Conservation (phyloP, 2,329 filamentous ascomycete species). For the Scedosporium apiospermum region DNA sequence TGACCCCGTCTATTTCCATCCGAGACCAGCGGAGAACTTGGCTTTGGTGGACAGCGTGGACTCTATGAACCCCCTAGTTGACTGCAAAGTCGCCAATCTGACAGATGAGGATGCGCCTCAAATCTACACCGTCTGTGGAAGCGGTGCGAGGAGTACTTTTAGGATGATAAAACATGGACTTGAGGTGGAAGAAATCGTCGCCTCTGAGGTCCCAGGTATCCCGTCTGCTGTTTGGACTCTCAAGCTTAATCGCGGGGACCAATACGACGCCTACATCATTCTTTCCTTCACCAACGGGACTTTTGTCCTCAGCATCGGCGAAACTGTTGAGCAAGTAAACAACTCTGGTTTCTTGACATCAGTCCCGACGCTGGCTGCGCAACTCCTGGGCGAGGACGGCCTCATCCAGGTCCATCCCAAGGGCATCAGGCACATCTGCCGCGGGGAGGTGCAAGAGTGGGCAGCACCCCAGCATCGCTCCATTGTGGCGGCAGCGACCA, state of each 20-base stretch:
- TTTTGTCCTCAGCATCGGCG: constrained; percentile 86
- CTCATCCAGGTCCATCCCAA: constrained; percentile 94
- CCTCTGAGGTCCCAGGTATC: constrained; percentile 80
- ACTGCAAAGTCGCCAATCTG: constrained; percentile 85
- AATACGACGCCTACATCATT: constrained; percentile 92
- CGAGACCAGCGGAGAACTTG: constrained; percentile 70
- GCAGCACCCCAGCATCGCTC: constrained; percentile 85
- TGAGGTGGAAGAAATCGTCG: constrained; percentile 91
- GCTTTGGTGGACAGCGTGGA: constrained; percentile 77
- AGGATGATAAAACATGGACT: constrained; percentile 86
- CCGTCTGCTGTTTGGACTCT: constrained; percentile 93
- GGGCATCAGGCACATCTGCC: constrained; percentile 81
- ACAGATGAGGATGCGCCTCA: constrained; percentile 91
- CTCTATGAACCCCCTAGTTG: constrained; percentile 83
- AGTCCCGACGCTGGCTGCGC: constrained; percentile 82
- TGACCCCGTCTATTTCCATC: constrained; percentile 71
- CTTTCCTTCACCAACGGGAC: constrained; percentile 86
- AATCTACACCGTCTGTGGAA: constrained; percentile 87
- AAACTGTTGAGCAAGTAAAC: constrained; percentile 91
- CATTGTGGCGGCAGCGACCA: constrained; percentile 89
- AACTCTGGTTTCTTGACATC: constrained; percentile 87
- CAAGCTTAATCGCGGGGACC: constrained; percentile 69
- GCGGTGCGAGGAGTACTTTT: constrained; percentile 81
- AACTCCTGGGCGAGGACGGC: constrained; percentile 87
- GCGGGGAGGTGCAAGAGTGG: constrained; percentile 83